Evolutionary conservation across 345 rosid species (phyloP), one percentile per base, ranked within the genome.

Genomic region (Salix suchowensis): DNA sequence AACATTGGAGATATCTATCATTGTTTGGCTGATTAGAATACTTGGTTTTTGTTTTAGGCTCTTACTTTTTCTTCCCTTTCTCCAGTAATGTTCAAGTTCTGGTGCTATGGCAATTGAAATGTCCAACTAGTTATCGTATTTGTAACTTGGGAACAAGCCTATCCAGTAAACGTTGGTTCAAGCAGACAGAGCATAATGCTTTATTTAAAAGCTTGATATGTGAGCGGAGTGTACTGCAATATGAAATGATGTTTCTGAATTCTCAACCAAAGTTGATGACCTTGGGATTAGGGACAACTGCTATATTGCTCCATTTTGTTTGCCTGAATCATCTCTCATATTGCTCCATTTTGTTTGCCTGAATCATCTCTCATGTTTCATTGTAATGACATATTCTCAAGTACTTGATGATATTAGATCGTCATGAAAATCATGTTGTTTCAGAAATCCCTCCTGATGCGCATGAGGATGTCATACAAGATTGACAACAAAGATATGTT

Each of bases 391-490:
- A 23, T 28, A n/a, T 58, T 50, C 44, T 26, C 30, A 32, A 16
- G 52, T 2, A 62, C 18, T 23, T 23, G 77, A 58, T 50, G 48
- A 28, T 75, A 1, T 73, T 52, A 67, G 67, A 50, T 71, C 61
- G 26, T 71, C 58, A 65, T 13, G 6, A 37, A 52, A 39, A 74
- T 80, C 32, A 34, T 84, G 39, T 81, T 55, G 71, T 80, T 88
- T 69, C 92, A 96, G 99, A 96, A 93, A 92, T 81, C 95, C 58
- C 92, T 93, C 65, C 90, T 96, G 79, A 93, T 96, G 98, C 93
- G 98, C 28, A 81, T 88, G 79, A 90, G 95, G 92, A 91, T 93
- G 79, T 89, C 94, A 36, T 96, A 96, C 89, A 93, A 93, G 85
- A 55, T 85, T 81, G 87, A 93, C 72, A 84, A 82, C 77, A 91